A percentile compares a stretch with the other conserved stretches of the same genome.
phyloP scores from a whole-genome alignment of 2,329 filamentous ascomycete species.

The Aspergillus sp. region DNA sequence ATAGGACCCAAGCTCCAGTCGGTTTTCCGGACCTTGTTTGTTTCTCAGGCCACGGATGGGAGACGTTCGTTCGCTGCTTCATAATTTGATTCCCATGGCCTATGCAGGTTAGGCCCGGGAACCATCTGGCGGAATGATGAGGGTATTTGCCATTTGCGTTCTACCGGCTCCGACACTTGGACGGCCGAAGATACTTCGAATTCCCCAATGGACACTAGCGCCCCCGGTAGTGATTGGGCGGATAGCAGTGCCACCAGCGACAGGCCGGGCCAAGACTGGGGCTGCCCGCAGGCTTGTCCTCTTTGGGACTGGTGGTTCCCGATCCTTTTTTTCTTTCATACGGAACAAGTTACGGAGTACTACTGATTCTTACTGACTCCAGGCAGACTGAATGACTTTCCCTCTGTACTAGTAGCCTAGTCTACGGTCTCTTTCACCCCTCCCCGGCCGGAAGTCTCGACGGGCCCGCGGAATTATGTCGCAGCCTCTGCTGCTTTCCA shows the following conservation, averaged over 20 bases:
- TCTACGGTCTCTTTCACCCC: no score
- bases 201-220: neutral
- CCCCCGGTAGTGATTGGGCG: neutral
- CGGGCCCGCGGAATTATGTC: neutral
- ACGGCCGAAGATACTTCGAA: neutral
- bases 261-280: neutral
- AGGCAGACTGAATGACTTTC: no score
- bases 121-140: neutral
- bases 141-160: neutral
- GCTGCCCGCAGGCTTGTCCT: neutral
- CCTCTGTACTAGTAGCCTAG: no score
- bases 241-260: neutral
- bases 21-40: neutral
- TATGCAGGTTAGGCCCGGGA: no score
- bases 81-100: no score
- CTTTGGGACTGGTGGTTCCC: neutral
- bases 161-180: neutral
- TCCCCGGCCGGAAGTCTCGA: no score
- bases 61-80: no score
- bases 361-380: no score
- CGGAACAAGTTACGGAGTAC: no score
- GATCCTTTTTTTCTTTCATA: no score
- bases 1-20: neutral
- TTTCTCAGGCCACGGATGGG: neutral
- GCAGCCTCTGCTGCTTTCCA: neutral